Conservation (phyloP, 2,329 filamentous ascomycete genomes). For the Teratosphaeria destructans region DNA sequence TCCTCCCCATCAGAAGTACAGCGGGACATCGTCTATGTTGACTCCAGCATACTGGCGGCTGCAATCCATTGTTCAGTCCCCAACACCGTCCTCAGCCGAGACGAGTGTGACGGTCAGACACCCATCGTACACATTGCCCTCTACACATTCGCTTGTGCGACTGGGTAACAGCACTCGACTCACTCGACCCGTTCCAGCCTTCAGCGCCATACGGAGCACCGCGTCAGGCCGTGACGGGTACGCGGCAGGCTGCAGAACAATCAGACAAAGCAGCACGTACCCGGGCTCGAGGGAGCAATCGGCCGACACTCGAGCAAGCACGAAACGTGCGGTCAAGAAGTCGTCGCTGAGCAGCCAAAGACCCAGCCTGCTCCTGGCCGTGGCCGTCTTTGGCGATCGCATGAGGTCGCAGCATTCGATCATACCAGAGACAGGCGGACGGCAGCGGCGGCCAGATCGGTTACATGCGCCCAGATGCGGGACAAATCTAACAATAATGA, state of each 20-base stretch:
- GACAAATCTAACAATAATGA: constrained; percentile 20
- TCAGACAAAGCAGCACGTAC: neutral
- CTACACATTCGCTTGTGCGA: neutral
- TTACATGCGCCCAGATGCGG: constrained; percentile 30
- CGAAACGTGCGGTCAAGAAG: neutral
- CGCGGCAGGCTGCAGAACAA: neutral
- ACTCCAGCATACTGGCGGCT: neutral
- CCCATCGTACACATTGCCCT: neutral
- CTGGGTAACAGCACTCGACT: neutral
- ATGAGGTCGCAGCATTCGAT: neutral
- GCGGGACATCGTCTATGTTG: neutral
- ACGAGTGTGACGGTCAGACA: neutral
- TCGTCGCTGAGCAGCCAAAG: neutral
- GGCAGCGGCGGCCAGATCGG: constrained; percentile 3
- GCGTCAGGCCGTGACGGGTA: neutral
- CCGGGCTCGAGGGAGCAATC: neutral
- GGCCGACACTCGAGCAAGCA: neutral
- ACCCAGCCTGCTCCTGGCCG: neutral
- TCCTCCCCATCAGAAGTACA: neutral
- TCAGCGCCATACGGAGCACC: neutral
- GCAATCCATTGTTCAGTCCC: neutral
- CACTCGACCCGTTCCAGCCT: neutral
- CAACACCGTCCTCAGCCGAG: neutral
- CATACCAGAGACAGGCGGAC: constrained; percentile 7
- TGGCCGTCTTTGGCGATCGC: neutral